These are phyloP conservation scores for Fusarium haematococcum DNA, from an alignment of 2,329 filamentous ascomycete genomes.

Conservation along the genomic window DNA sequence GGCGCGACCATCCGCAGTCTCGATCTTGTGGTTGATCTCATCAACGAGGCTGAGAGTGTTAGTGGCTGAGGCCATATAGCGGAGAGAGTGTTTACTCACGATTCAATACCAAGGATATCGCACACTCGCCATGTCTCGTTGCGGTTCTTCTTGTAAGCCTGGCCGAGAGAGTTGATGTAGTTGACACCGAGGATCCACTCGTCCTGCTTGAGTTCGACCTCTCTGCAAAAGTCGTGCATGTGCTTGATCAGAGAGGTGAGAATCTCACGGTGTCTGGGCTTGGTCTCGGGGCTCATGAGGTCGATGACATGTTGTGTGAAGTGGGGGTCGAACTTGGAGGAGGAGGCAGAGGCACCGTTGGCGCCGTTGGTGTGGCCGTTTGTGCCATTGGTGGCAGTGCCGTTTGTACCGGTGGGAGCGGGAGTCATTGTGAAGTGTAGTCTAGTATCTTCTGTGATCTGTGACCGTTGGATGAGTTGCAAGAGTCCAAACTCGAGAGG, in stretches of 20 bases:
- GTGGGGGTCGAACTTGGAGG: slow-evolving; percentile 74
- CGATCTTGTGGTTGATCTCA: slow-evolving; percentile 73
- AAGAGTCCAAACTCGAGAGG: neutral
- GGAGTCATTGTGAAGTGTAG: slow-evolving; percentile 28
- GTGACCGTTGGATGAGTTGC: neutral
- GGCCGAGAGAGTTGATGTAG: slow-evolving; percentile 80
- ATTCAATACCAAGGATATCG: slow-evolving; percentile 80
- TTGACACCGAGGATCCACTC: slow-evolving; percentile 83
- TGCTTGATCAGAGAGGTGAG: slow-evolving; percentile 74
- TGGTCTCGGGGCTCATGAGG: slow-evolving; percentile 77
- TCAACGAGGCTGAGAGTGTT: slow-evolving; percentile 17
- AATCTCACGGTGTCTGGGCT: slow-evolving; percentile 73
- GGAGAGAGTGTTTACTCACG: slow-evolving; percentile 57
- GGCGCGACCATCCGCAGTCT: slow-evolving; percentile 69
- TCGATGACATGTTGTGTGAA: slow-evolving; percentile 82
- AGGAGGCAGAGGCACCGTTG: neutral
- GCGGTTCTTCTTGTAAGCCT: slow-evolving; percentile 74
- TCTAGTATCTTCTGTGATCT: neutral
- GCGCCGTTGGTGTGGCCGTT: slow-evolving; percentile 10
- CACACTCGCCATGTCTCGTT: slow-evolving; percentile 81
- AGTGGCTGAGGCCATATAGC: neutral
- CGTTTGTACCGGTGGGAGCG: slow-evolving; percentile 34
- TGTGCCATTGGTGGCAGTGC: slow-evolving; percentile 23
- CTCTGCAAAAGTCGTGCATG: slow-evolving; percentile 82
- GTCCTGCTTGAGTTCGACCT: slow-evolving; percentile 80